A percentile compares a stretch with the other conserved stretches of the same genome.
Conservation (phyloP, 129 eudicot genomes). For the Tagetes erecta region DNA sequence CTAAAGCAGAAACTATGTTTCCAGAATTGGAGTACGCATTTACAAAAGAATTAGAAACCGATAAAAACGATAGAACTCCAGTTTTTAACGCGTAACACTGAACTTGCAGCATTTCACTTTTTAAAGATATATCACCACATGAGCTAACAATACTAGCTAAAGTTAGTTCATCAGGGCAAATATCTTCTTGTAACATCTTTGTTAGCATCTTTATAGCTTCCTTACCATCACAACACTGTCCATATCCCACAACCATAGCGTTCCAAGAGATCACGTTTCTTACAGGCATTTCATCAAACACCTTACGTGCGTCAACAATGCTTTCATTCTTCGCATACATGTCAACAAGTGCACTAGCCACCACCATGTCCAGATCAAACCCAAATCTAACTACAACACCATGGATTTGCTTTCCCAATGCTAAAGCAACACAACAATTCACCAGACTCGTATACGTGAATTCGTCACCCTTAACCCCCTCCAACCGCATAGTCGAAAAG, state of each 20-base stretch:
- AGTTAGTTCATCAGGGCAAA: constrained; percentile 58
- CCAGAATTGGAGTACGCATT: constrained; percentile 58
- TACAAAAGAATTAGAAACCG: constrained; percentile 52
- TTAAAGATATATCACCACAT: constrained; percentile 47
- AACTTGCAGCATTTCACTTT: constrained; percentile 37
- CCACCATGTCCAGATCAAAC: constrained; percentile 51
- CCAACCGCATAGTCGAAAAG: constrained; percentile 42
- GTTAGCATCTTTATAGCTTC: constrained; percentile 48
- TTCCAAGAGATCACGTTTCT: constrained; percentile 63
- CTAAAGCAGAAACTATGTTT: constrained; percentile 37
- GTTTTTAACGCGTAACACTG: constrained; percentile 45
- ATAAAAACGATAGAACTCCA: constrained; percentile 36
- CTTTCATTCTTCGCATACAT: constrained; percentile 56
- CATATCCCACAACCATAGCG: constrained; percentile 69
- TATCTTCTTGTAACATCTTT: constrained; percentile 41
- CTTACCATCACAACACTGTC: constrained; percentile 39
- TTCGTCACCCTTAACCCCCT: constrained; percentile 56
- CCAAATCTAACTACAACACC: constrained; percentile 40
- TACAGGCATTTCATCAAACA: constrained; percentile 49
- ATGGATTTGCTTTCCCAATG: constrained; percentile 53
- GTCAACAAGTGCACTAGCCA: constrained; percentile 55
- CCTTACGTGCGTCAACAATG: constrained; percentile 46
- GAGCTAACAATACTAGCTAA: constrained; percentile 62
- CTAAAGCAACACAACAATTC: constrained; percentile 39
- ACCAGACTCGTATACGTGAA: constrained; percentile 56